phyloP scores from a whole-genome alignment of 2,329 filamentous ascomycete species.

The Blastomyces emzantsi region DNA sequence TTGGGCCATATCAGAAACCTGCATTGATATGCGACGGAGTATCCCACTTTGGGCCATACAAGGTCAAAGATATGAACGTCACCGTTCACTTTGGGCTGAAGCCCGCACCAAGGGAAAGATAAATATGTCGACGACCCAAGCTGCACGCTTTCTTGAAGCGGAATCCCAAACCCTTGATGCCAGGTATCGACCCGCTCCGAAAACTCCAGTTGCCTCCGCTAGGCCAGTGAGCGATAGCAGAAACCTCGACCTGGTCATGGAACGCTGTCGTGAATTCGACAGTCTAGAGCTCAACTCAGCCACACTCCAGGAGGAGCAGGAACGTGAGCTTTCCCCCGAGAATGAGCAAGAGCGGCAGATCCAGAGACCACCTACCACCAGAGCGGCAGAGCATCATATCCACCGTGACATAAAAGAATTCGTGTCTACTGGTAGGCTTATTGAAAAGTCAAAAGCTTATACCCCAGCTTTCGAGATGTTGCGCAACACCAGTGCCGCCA shows the following conservation, averaged over 20 bases:
- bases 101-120: background rate
- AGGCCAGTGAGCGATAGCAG: too few relatives aligned
- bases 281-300: constrained; percentile 26
- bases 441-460: constrained; percentile 24
- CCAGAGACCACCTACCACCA: constrained; percentile 38
- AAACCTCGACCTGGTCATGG: background rate
- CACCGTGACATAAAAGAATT: constrained; percentile 34
- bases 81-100: constrained; percentile 10
- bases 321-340: constrained; percentile 52
- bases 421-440: constrained; percentile 1
- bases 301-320: constrained; percentile 56
- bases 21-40: constrained; percentile 38
- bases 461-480: constrained; percentile 41
- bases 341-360: constrained; percentile 51
- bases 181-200: constrained; percentile 17
- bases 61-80: constrained; percentile 27
- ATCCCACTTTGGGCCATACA: constrained; percentile 53
- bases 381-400: constrained; percentile 34
- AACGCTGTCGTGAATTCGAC: constrained; percentile 25
- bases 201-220: constrained; percentile 16
- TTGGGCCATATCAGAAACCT: constrained; percentile 52
- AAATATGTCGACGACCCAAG: constrained; percentile 39
- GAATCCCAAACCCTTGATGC: constrained; percentile 4
- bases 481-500: constrained; percentile 21
- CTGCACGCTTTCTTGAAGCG: constrained; percentile 6